Base-by-base conservation (phyloP, 1,139 yeast species). In the Scheffersomyces quercinus region DNA sequence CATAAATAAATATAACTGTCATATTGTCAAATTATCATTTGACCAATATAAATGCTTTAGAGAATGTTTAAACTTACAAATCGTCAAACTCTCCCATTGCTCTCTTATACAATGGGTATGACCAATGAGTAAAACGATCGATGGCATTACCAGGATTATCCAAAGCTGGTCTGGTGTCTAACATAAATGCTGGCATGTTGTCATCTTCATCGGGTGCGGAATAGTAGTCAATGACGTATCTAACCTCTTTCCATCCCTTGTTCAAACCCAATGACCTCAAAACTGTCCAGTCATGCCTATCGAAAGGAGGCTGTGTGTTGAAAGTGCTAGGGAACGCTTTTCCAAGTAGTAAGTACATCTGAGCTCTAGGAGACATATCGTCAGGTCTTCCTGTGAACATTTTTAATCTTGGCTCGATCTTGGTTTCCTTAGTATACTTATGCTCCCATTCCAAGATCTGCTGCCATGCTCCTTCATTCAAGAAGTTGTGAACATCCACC, bases 201-300 rank as follows among this genome's bases (percentile, higher is more conserved):
- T 87, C 82, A 14, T 80, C 85, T 53, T 83, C 91, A 43, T 95
- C 97, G 1, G 96, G 96, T 1, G 96, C 96, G 14, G 83, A 73
- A 62, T 95, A 95, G 65, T 91, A 95, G 64, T 95, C 99, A 57
- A 95, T 90, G 31, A 95, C 96, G 57, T 95, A 95, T 50, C 99
- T 79, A 20, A 64, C 93, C 82, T 67, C 81, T 29, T 62, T 55
- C 79, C 79, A 73, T 4, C 71, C 75, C 34, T 66, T 49, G 64
- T 52, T 75, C 14, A 44, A 46, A 56, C 88, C 91, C 51, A 50
- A 67, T 4, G 71, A 75, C 54, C 99, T 77, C 55, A 91, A 74
- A 6, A 95, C 96, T 3, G 96, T 88, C 99, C 99, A 95, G 67
- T 95, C 99, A 59, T 95, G 99, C 64, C 99, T 82, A 65, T 95